Base-by-base conservation (phyloP, 2,329 filamentous ascomycete species). In the Zasmidium angulare region DNA sequence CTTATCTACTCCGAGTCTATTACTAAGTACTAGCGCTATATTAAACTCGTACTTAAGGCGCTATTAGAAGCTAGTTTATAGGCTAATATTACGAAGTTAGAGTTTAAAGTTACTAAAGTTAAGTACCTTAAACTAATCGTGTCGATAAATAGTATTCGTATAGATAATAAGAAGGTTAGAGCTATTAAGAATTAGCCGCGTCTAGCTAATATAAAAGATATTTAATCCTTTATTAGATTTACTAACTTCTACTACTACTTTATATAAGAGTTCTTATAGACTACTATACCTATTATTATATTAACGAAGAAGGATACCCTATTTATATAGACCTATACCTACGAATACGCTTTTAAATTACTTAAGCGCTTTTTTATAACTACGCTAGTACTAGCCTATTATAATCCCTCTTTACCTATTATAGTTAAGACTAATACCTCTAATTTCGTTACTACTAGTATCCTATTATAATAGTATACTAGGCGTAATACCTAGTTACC, bases 1-100 rank as follows among this genome's bases (percentile, higher is more conserved):
- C 51, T 70, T 14, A 65, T 75, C 17, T 75, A 68, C 60, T 14
- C 53, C 9, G 57, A 70, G 49, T 40, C 73, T 59, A 54, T 74
- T 62, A 40, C 55, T 2, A 40, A 66, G 36, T 49, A 72, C 50
- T 58, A 72, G 17, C 21, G 61, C 48, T 14, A 63, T 49, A 63
- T 75, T 17, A 48, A 69, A 17, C 24, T 67, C 12, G 60, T 65
- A 19, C 63, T 73, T 12, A 12, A 54, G 3, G 26, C 65, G 29
- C 14, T 36, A 36, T 14, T 7, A 7, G 14, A 36, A 48, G 52
- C 49, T 10, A 64, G 55, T 1, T 59, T 72, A 6, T 23, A 55
- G 2, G 43, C 50, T 2, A 53, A 46, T 22, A 51, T 51, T 9
- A 29, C 48, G 3, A 61, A 61, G 50, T 57, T 22, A 22, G 36